A percentile compares a stretch with the other conserved stretches of the same genome.
Conservation (phyloP, 2,329 filamentous ascomycete genomes). For the Rhynchosporium secalis region DNA sequence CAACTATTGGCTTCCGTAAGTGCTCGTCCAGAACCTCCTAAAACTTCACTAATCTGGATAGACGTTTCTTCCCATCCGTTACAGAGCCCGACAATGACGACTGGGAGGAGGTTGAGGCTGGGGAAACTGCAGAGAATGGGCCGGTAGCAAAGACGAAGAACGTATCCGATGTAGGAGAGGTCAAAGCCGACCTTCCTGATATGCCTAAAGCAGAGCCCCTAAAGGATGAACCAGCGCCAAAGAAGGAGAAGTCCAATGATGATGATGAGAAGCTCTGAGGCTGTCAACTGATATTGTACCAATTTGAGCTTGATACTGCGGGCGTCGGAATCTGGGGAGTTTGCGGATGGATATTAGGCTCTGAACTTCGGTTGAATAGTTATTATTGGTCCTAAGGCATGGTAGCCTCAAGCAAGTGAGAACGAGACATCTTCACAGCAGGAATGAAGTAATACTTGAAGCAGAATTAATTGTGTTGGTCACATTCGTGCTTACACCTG, state of each 20-base stretch:
- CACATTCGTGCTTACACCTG: too few species aligned
- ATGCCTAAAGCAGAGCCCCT: constrained; percentile 42
- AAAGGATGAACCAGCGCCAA: constrained; percentile 38
- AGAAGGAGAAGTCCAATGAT: constrained; percentile 40
- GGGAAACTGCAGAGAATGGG: constrained; percentile 19
- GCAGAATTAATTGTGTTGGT: too few species aligned
- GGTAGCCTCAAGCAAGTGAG: neutral
- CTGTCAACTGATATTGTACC: neutral
- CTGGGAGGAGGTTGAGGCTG: constrained; percentile 18
- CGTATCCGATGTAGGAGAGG: constrained; percentile 29
- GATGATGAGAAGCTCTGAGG: constrained; percentile 22
- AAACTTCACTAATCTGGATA: constrained; percentile 32
- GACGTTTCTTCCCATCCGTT: constrained; percentile 51
- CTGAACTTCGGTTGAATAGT: neutral
- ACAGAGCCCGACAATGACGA: constrained; percentile 27
- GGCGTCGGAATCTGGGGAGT: constrained; percentile 8
- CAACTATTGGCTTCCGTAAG: constrained; percentile 69
- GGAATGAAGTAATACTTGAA: neutral
- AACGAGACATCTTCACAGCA: neutral
- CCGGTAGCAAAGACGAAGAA: constrained; percentile 17
- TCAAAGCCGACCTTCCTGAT: constrained; percentile 40
- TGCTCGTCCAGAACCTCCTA: constrained; percentile 30
- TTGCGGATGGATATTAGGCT: neutral
- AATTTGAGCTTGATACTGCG: constrained; percentile 15
- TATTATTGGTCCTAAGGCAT: neutral